Evolutionary conservation across 768 basidiomycete genomes (phyloP).

Genomic region (Tulasnella sp.): DNA sequence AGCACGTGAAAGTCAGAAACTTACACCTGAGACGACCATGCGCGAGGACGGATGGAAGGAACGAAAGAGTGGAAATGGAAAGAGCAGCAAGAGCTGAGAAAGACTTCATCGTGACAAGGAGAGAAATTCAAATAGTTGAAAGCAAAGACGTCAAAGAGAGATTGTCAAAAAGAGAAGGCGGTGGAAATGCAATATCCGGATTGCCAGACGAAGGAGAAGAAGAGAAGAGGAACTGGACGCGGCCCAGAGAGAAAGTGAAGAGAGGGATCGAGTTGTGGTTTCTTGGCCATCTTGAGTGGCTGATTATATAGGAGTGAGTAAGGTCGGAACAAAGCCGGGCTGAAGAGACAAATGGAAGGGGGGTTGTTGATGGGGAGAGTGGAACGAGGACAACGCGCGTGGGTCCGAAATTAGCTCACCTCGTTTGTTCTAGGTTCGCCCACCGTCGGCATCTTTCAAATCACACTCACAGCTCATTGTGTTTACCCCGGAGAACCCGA

Average conservation of each 20-base stretch:
- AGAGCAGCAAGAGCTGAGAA: neutral
- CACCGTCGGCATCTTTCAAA: neutral
- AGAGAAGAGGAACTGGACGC: neutral
- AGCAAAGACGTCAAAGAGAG: neutral
- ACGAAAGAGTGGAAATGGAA: conserved; percentile 16
- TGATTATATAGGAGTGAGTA: neutral
- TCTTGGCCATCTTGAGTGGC: neutral
- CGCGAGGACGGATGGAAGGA: conserved; percentile 25
- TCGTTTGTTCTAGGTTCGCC: neutral
- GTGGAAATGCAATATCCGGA: conserved; percentile 11
- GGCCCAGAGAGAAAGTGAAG: neutral
- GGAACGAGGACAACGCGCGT: neutral
- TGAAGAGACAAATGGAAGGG: neutral
- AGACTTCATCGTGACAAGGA: conserved; percentile 13
- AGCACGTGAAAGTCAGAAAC: neutral
- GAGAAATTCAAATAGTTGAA: neutral
- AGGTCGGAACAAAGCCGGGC: neutral
- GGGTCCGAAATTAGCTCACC: neutral
- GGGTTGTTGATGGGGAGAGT: neutral
- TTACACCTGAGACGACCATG: conserved; percentile 34
- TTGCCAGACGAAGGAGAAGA: neutral
- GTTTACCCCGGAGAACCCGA: neutral
- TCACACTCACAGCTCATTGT: neutral
- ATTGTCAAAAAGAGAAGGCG: neutral
- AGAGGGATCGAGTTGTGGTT: neutral